A percentile compares a stretch with the other conserved stretches of the same genome.
phyloP scores from a whole-genome alignment of 257 asterid genomes.

The Verbascum thapsus region DNA sequence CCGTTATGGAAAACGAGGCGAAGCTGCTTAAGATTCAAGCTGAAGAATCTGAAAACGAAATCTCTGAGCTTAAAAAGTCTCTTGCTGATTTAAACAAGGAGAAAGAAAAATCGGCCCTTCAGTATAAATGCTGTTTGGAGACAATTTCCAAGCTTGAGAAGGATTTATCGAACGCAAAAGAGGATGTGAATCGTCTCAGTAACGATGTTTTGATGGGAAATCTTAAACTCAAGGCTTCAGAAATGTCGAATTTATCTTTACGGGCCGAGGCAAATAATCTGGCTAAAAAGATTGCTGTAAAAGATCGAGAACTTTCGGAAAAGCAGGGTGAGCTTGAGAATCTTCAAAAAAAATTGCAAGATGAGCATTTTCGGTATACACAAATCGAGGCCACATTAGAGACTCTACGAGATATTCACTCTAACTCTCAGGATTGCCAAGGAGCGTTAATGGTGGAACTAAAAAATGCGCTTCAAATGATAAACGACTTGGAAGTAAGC shows the following conservation, averaged over 20 bases:
- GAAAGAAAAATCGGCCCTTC: slow-evolving; percentile 61
- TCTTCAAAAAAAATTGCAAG: slow-evolving; percentile 54
- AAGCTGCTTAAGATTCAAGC: slow-evolving; percentile 55
- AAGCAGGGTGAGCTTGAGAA: slow-evolving; percentile 83
- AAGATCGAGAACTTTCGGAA: slow-evolving; percentile 71
- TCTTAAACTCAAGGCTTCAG: slow-evolving; percentile 56
- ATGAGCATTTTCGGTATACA: slow-evolving; percentile 54
- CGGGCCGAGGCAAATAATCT: slow-evolving; percentile 71
- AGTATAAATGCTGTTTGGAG: slow-evolving; percentile 75
- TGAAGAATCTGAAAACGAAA: slow-evolving; percentile 70
- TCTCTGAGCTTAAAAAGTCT: slow-evolving; percentile 50
- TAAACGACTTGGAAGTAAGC: slow-evolving; percentile 63
- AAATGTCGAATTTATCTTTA: slow-evolving; percentile 66
- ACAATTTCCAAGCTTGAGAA: slow-evolving; percentile 72
- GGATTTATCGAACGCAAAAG: slow-evolving; percentile 51
- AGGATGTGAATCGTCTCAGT: slow-evolving; percentile 67
- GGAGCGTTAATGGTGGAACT: slow-evolving; percentile 61
- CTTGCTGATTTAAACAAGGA: slow-evolving; percentile 57
- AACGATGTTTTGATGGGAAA: slow-evolving; percentile 48
- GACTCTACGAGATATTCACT: slow-evolving; percentile 58
- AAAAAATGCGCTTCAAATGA: slow-evolving; percentile 53
- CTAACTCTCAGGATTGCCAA: slow-evolving; percentile 74
- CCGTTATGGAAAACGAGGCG: slow-evolving; percentile 52
- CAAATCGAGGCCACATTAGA: slow-evolving; percentile 70
- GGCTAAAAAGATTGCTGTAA: slow-evolving; percentile 59